Base-by-base conservation (phyloP, 306 rosid species). In the Ceratonia siliqua region DNA sequence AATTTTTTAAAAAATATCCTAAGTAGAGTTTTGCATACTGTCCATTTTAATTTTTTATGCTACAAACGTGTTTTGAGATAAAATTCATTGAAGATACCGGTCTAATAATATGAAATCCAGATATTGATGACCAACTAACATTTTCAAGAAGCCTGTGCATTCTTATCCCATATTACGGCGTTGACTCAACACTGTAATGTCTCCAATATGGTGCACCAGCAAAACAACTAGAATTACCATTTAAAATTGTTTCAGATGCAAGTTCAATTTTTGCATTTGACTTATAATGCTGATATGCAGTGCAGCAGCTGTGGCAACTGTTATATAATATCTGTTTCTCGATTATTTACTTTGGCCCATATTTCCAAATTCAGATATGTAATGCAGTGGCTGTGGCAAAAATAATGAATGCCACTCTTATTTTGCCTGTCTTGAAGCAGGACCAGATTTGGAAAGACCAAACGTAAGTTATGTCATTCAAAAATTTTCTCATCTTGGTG, bases 391-490 rank as follows among this genome's bases (percentile, higher is more conserved):
- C 98, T 55, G 99, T 94, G 78, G 98, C 98, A 70, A 95, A 95
- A 85, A 90, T 95, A 81, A 84, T 95, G 90, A 92, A 95, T 85
- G 96, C 98, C 54, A 94, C 97, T 71, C 96, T 95, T 82, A 90
- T 95, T 80, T 84, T 95, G 83, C 99, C 98, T 5, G 99, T 95
- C 62, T 84, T 95, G 85, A 95, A 95, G 86, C 98, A 95, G 85
- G 98, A 95, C 65, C 99, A 95, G 84, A 95, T 92, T 76, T 95
- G 99, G 99, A 92, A 95, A 85, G 99, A 95, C 77, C 93, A 87
- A 90, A 95, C 98, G 99, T 95, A 79, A 95, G 95, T 83, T 79
- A 59, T 74, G 78, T 63, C 62, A 22, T 39, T 78, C 73, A 38
- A 53, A 36, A 14, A 2, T 55, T 22, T 67, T 80, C 36, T 68